Conservation (phyloP, 495 filamentous ascomycete species). For the Rhypophila decipiens region DNA sequence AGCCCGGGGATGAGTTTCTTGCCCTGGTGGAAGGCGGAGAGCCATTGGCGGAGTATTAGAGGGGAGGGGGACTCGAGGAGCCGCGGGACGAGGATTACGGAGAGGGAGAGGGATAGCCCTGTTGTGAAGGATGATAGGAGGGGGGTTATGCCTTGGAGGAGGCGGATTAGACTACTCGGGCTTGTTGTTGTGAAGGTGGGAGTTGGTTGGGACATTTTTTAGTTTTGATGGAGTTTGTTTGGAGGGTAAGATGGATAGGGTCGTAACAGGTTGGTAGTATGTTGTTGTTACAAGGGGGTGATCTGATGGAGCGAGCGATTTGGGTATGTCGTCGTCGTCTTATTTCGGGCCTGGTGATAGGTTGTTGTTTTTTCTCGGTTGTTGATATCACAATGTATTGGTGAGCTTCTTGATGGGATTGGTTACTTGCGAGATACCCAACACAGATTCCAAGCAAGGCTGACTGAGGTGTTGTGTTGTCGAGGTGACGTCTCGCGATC, state of each 20-base stretch:
- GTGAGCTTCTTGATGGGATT: too few relatives aligned
- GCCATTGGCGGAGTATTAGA: slow-evolving; percentile 48
- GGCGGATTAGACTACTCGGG: slow-evolving; percentile 22
- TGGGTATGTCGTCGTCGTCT: too few relatives aligned
- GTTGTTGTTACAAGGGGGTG: too few relatives aligned
- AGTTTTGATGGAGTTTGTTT: neutral
- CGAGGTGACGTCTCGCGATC: too few relatives aligned
- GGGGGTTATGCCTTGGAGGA: slow-evolving; percentile 42
- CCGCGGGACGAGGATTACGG: slow-evolving; percentile 39
- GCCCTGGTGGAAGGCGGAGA: slow-evolving; percentile 27
- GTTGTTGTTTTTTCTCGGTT: too few relatives aligned
- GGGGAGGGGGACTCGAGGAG: slow-evolving; percentile 47
- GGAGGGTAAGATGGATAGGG: slow-evolving; percentile 1
- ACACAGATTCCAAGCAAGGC: too few relatives aligned
- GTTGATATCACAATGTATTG: too few relatives aligned
- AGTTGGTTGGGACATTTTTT: slow-evolving; percentile 3
- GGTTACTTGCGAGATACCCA: too few relatives aligned
- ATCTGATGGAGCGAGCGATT: too few relatives aligned
- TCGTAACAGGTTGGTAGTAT: too few relatives aligned
- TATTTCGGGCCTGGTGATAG: too few relatives aligned
- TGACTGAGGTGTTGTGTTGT: too few relatives aligned
- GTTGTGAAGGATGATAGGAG: slow-evolving; percentile 35
- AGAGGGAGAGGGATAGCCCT: slow-evolving; percentile 38
- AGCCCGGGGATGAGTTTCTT: slow-evolving; percentile 26
- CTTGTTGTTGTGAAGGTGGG: neutral